phyloP scores from a whole-genome alignment of 2,329 filamentous ascomycete genomes.

The Samsoniella hepiali region DNA sequence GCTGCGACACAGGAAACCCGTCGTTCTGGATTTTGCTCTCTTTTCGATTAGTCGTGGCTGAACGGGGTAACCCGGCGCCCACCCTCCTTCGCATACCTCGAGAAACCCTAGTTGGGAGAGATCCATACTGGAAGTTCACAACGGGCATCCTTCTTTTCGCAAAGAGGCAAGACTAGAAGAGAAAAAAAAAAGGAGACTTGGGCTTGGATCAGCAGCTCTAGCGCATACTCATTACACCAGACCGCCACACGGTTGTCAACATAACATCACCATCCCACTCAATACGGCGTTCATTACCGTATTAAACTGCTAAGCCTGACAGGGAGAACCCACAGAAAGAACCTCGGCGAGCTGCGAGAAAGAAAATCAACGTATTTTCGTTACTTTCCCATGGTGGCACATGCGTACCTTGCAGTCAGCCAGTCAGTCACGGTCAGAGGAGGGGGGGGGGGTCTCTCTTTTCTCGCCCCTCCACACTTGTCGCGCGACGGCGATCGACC shows the following conservation, averaged over 20 bases:
- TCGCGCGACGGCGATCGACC: conserved; percentile 12
- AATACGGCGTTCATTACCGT: not conserved
- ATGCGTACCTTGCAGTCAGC: not conserved
- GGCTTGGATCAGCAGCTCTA: not conserved
- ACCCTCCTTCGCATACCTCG: too few relatives aligned
- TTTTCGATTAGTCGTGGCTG: too few relatives aligned
- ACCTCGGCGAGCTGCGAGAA: too few relatives aligned
- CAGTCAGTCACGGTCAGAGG: not conserved
- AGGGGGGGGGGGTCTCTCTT: not conserved
- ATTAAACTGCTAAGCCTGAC: not conserved
- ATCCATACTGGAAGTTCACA: too few relatives aligned
- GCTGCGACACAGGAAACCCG: too few relatives aligned
- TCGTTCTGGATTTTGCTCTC: too few relatives aligned
- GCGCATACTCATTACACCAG: not conserved
- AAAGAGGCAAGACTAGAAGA: not conserved
- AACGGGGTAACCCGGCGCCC: too few relatives aligned
- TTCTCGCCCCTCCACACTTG: not conserved
- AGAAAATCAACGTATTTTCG: too few relatives aligned
- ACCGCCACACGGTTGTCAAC: not conserved
- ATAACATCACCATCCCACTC: not conserved
- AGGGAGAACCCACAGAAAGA: too few relatives aligned
- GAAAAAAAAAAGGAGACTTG: not conserved
- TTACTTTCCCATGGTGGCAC: not conserved
- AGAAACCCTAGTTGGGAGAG: too few relatives aligned
- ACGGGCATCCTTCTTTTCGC: too few relatives aligned